Base-by-base conservation (phyloP, 2,329 filamentous ascomycete genomes). In the Geosmithia flava region DNA sequence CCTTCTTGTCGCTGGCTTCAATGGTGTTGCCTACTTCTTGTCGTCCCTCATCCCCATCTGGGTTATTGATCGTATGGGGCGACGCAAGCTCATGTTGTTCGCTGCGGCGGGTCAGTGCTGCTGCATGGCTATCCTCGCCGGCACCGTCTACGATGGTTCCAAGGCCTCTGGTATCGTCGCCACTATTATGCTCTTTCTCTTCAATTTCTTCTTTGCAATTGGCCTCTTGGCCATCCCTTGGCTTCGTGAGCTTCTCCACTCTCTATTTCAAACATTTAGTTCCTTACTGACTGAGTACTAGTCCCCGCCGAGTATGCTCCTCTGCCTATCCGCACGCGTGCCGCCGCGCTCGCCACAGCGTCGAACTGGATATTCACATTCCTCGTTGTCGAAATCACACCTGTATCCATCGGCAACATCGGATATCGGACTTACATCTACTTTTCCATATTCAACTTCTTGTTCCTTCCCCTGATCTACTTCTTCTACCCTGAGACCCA, bases 21-120 rank as follows among this genome's bases (percentile, higher is more conserved):
- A 75, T 13, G 69, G 74, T 56, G 74, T 71, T 0, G 70, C 64
- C 33, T 37, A 37, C 33, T 37, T 37, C 15, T 27, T 62, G 11
- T 63, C 63, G 2, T 66, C 62, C 7, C 65, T 61, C 27, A 68
- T 72, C 42, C 71, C 69, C 1, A 72, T 68, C 64, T 67, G 70
- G 52, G 56, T 72, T 42, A 71, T 37, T 13, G 33, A 37, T 11
- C 33, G 33, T 3, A 37, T 37, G 33, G 33, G 33, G 29, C 64
- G 71, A 42, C 60, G 68, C 20, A 47, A 47, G 17, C 46, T 47
- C 20, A 46, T 27, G 16, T 10, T 39, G 15, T 1, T 33, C 20
- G 45, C 29, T 8, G 62, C 60, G 52, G 62, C 56, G 40, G 73
- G 53, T 54, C 68, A 55, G 62, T 66, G 64, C 1, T 58, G 56